Evolutionary conservation across 179 eudicot genomes (phyloP), one percentile per base, ranked within the genome.

Genomic region (Camellia oleifera): DNA sequence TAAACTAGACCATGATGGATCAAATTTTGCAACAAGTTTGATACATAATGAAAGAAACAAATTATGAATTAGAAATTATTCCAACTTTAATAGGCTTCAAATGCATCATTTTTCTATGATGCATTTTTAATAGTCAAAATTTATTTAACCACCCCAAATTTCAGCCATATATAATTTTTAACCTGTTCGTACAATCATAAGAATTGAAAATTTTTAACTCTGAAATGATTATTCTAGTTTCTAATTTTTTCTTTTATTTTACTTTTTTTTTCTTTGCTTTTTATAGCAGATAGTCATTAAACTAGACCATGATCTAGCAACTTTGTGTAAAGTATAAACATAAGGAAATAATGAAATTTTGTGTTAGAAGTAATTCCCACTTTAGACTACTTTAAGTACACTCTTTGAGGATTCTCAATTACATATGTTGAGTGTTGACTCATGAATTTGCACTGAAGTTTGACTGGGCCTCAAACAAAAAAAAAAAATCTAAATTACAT

Each of bases 331-430:
- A 65, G 45, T 20, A 2, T 46, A 48, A 0, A 50, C 54, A 69
- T 0, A 46, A 46, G 54, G 3, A 45, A 53, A 20, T 64, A 20
- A 76, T 76, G 26, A 23, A 76, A 14, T 20, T 74, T 63, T 76
- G 79, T 20, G 11, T 13, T 20, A 18, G 45, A 76, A 76, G 70
- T 50, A 5, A 76, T 20, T 48, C 23, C 65, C 17, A n/a, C 79
- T 62, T 20, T 63, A 48, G 45, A 15, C 48, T 26, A 65, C 60
- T 62, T 62, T 1, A 61, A 52, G 62, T 18, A 62, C 18, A 76
- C 78, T 10, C 18, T 11, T 53, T 53, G 70, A 11, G 46, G 46
- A 32, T 12, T 32, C 70, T 42, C 52, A 44, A 32, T 72, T 23
- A 52, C 13, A 32, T 4, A 20, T 50, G 23, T 52, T 48, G 32